phyloP scores from a whole-genome alignment of 164 flowering plant species.

The Vitis rotundifolia region DNA sequence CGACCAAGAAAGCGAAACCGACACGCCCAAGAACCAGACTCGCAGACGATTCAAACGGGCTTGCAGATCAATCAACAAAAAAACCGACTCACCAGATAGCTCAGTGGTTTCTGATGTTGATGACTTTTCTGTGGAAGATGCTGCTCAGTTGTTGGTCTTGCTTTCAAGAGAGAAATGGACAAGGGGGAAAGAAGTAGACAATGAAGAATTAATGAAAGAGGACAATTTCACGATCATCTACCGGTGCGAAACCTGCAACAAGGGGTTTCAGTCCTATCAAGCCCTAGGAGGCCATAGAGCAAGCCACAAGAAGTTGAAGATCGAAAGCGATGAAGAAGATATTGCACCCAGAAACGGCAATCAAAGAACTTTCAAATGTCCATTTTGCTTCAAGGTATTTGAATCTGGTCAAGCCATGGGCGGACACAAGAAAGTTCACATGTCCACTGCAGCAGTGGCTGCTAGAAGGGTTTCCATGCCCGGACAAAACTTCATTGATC shows the following conservation, averaged over 20 bases:
- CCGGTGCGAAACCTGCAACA: constrained; percentile 31
- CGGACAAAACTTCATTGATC: no score
- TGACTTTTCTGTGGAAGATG: constrained; percentile 24
- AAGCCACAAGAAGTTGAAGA: constrained; percentile 26
- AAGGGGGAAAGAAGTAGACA: constrained; percentile 7
- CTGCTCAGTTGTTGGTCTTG: constrained; percentile 35
- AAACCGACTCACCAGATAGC: background rate
- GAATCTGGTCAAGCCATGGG: no score
- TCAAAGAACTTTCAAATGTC: no score
- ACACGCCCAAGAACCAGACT: constrained; percentile 20
- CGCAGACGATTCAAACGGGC: constrained; percentile 27
- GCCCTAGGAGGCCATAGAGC: constrained; percentile 43
- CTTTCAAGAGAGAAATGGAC: constrained; percentile 35
- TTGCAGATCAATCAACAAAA: background rate
- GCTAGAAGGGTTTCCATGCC: no score
- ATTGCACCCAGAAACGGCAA: no score
- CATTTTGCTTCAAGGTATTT: no score
- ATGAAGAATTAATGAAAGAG: background rate
- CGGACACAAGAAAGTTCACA: no score
- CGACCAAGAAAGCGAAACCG: constrained; percentile 32
- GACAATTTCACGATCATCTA: background rate
- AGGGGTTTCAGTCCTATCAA: constrained; percentile 31
- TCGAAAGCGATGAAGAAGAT: background rate
- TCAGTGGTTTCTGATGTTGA: constrained; percentile 14
- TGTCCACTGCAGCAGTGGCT: no score